Base-by-base conservation (phyloP, 2,329 filamentous ascomycete genomes). In the Pseudonectria foliicola region DNA sequence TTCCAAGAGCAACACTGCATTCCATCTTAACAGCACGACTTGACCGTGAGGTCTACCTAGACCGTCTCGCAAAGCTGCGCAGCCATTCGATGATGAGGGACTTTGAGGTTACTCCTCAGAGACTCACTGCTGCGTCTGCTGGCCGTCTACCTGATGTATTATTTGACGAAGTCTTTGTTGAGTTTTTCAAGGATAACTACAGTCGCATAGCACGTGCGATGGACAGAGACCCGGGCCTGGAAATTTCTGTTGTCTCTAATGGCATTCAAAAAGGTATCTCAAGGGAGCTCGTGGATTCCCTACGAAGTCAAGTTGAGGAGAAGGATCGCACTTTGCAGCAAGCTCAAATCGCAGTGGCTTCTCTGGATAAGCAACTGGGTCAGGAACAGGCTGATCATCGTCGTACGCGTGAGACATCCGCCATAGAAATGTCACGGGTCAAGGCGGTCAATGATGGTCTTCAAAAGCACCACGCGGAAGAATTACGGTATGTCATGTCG, bases 101-200 rank as follows among this genome's bases (percentile, higher is more conserved):
- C 54, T 95, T 90, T 48, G 92, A 96, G 52, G 84, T 95, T 14
- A 68, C 84, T 8, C 79, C 85, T 2, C 85, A 88, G 49, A 84
- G 76, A 42, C 62, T 78, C 7, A 71, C 73, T 44, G 63, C 64
- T 4, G 57, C 53, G 43, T 65, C 49, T 4, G 42, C 45, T 31
- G 73, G 60, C 50, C 58, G 75, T 61, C 47, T 89, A 7, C 84
- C 88, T 1, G 81, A 89, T 33, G 84, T 95, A 1, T 93, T 79
- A 55, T 92, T 96, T 44, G 88, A 95, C 48, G 72, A 77, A 30
- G 76, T 76, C 0, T 96, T 95, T 59, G 80, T 98, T 36, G 85
- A 95, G 40, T 95, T 96, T 52, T 77, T 95, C 51, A 95, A 95
- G 54, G 89, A 96, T 53, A 95, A 95, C 55, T 96, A 93, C 56